Conservation (phyloP, 2,329 filamentous ascomycete species). For the Neopestalotiopsis clavispora region DNA sequence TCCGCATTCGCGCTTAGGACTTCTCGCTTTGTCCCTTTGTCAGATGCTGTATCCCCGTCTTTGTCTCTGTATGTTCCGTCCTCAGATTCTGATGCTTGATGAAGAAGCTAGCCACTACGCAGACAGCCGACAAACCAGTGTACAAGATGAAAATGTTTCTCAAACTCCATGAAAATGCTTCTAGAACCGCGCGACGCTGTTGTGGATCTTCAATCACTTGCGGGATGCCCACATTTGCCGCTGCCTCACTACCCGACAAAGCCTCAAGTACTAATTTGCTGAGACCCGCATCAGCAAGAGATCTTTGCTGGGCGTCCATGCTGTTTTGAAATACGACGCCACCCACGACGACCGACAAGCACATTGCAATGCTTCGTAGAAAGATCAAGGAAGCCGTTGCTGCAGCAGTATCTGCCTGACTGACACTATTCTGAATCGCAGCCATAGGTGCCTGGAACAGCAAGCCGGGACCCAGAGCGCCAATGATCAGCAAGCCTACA, state of each 20-base stretch:
- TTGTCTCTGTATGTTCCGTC: conserved; percentile 55
- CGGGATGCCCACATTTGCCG: conserved; percentile 51
- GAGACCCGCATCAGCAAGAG: conserved; percentile 28
- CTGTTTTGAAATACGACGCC: conserved; percentile 49
- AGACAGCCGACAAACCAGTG: conserved; percentile 44
- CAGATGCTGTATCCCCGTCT: conserved; percentile 44
- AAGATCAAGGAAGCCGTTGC: conserved; percentile 57
- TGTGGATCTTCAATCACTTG: conserved; percentile 39
- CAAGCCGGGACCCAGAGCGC: conserved; percentile 42
- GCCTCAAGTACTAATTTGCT: conserved; percentile 33
- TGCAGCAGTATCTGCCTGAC: conserved; percentile 53
- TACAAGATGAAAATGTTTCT: conserved; percentile 55
- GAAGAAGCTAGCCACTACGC: conserved; percentile 47
- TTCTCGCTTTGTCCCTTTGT: conserved; percentile 5
- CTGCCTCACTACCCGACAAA: conserved; percentile 46
- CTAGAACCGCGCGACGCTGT: conserved; percentile 44
- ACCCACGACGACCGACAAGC: conserved; percentile 55
- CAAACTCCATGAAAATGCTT: conserved; percentile 53
- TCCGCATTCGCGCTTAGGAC: background rate
- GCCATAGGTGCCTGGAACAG: conserved; percentile 46
- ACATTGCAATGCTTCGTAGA: conserved; percentile 51
- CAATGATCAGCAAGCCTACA: conserved; percentile 48
- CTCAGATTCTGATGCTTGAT: conserved; percentile 49
- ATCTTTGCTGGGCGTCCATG: conserved; percentile 23
- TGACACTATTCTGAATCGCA: conserved; percentile 50